Evolutionary conservation across 2,329 filamentous ascomycete species (phyloP), one percentile per base, ranked within the genome.

Genomic region (Beauveria sp.): DNA sequence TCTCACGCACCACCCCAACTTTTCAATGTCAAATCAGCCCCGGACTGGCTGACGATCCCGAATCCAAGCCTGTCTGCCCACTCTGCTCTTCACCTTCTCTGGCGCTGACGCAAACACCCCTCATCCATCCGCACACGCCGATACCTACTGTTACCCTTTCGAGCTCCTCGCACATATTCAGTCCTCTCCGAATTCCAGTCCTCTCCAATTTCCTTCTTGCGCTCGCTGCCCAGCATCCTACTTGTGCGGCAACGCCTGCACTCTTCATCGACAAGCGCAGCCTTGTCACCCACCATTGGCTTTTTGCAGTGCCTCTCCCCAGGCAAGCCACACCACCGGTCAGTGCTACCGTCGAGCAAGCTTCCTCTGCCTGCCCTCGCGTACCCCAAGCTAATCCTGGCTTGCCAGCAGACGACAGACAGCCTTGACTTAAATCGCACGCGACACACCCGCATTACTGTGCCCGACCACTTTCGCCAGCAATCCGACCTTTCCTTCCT

Each of bases 51-150:
- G 34, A 34, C 54, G 26, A 52, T 30, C 57, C 57, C 26, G 37
- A 44, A 43, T 18, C 55, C 37, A 47, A 40, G 43, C 55, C 55
- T 57, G 24, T 7, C 44, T 28, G 24, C 24, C 12, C 26, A 46
- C 16, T 24, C 9, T 14, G 20, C 28, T 14, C 37, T 59, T 28
- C 24, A 41, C 55, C 55, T 26, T n/a, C 16, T 26, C 34, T 59
- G 56, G n/a, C 56, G 57, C 48, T 53, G 48, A 59, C 48, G 41
- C 48, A 59, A 24, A 59, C 40, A 54, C 50, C 57, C 56, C 57
- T 59, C 57, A 50, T 59, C 28, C 57, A 59, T 48, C 43, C 43
- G 54, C 41, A 43, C 28, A 30, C 53, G 53, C 37, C 53, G 53
- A 55, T 14, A 40, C 53, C 41, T 46, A 26, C 34, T 44, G 14